phyloP scores from a whole-genome alignment of 768 basidiomycete species.

The Mycena haematopus region DNA sequence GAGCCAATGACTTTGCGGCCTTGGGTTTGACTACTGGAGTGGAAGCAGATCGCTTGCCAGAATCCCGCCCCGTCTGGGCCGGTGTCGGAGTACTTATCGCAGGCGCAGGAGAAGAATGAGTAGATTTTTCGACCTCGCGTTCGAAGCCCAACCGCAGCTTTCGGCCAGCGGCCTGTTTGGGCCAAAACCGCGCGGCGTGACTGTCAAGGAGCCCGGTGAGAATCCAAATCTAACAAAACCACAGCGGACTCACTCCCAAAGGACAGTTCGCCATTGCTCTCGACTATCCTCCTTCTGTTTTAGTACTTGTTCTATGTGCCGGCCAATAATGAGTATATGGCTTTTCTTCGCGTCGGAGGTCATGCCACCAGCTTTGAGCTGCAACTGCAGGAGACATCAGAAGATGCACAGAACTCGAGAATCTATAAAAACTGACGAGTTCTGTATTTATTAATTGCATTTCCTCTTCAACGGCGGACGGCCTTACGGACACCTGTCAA shows the following conservation, averaged over 20 bases:
- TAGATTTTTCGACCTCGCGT: background rate
- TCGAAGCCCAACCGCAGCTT: background rate
- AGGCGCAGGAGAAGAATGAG: background rate
- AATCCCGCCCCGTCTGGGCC: background rate
- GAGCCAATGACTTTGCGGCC: background rate
- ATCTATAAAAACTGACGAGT: background rate
- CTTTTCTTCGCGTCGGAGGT: background rate
- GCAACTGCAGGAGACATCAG: background rate
- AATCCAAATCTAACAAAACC: background rate
- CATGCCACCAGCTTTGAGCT: background rate
- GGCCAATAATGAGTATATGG: background rate
- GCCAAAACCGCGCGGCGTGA: constrained; percentile 1
- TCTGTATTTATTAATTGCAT: constrained; percentile 6
- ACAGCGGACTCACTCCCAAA: constrained; percentile 12
- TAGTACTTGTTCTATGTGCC: background rate
- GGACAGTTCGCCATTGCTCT: background rate
- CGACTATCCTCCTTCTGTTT: background rate
- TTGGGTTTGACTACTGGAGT: background rate
- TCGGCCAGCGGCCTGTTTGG: background rate
- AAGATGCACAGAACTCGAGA: background rate
- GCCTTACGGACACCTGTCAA: background rate
- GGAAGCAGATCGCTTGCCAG: background rate
- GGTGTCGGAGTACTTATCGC: background rate
- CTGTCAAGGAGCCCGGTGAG: background rate
- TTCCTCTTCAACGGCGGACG: background rate